A percentile compares a stretch with the other conserved stretches of the same genome.
Evolutionary conservation across 1,284 basidiomycete genomes (phyloP).

Genomic region (Jaminaea rosea): DNA sequence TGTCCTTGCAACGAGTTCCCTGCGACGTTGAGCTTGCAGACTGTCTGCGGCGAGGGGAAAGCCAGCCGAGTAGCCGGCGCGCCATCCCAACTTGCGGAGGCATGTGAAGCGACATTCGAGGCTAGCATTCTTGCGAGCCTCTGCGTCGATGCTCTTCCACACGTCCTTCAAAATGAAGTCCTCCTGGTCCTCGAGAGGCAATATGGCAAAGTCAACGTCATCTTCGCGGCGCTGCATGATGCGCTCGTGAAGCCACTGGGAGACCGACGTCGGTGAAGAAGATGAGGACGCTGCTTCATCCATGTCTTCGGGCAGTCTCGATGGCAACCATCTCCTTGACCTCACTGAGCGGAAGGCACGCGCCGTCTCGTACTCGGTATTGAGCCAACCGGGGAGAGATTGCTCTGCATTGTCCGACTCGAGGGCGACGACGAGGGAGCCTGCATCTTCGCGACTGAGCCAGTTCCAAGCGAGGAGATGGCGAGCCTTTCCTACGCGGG

Average conservation of each 20-base stretch:
- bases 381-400: neutral
- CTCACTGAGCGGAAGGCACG: neutral
- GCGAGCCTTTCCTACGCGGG: neutral
- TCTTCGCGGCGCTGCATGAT: neutral
- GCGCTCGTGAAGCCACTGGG: neutral
- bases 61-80: constrained; percentile 39
- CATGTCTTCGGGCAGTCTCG: neutral
- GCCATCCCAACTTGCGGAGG: constrained; percentile 39
- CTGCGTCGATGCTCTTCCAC: constrained; percentile 16
- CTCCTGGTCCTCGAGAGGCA: neutral
- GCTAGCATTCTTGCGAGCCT: constrained; percentile 6
- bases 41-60: constrained; percentile 19
- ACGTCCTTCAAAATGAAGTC: constrained; percentile 19
- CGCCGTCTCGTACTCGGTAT: neutral
- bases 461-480: neutral
- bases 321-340: neutral
- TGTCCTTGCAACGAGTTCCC: too few relatives aligned
- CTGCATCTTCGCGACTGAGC: neutral
- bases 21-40: too few relatives aligned
- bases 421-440: neutral
- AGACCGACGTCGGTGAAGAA: too few relatives aligned
- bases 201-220: neutral
- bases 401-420: neutral
- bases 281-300: too few relatives aligned
- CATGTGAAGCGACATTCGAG: constrained; percentile 9